Evolutionary conservation across 116 monocot genomes (phyloP), one percentile per base, ranked within the genome.

Genomic region (Trichopus zeylanicus): DNA sequence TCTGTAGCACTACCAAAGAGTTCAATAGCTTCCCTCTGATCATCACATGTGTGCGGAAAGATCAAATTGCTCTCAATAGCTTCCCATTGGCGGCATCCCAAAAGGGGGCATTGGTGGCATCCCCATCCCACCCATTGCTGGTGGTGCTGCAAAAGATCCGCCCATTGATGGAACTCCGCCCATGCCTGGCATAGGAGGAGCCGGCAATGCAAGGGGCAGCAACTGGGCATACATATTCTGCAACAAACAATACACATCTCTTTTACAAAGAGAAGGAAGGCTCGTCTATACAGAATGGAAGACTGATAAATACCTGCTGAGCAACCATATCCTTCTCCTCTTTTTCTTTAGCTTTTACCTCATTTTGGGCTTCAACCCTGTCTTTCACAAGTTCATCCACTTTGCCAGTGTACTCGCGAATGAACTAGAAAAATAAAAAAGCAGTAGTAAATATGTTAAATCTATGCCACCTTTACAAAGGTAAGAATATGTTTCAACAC

Each of bases 171-270:
- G 65, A 20, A 6, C 23, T 22, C 89, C 91, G 20, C 77, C 87
- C 82, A 94, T 89, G 30, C 92, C 88, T 12, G 89, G 82, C 62
- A 77, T 71, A 11, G 79, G 87, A 5, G 98, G 98, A 21, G 92
- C 92, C 16, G 98, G 92, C 64, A 99, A 63, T 24, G 98, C 98
- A 32, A 99, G 88, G 38, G 98, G 98, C 56, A 99, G 78, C 65
- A 99, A 58, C 62, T 99, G 98, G 13, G 98, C 92, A 63, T 99
- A 92, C 98, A 99, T 99, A 51, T 99, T 99, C 98, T 99, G 80
- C 79, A 74, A 37, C 63, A 42, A 56, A 55, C 27, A 66, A 52
- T 16, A 29, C 29, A 22, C 20, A 18, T 15, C 8, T 7, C 7
- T 37, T 26, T 8, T 0, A n/a, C 5, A 26, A 25, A n/a, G 26